Conservation (phyloP, 371 early-diverging fungal genomes). For the Mucor piriformis region DNA sequence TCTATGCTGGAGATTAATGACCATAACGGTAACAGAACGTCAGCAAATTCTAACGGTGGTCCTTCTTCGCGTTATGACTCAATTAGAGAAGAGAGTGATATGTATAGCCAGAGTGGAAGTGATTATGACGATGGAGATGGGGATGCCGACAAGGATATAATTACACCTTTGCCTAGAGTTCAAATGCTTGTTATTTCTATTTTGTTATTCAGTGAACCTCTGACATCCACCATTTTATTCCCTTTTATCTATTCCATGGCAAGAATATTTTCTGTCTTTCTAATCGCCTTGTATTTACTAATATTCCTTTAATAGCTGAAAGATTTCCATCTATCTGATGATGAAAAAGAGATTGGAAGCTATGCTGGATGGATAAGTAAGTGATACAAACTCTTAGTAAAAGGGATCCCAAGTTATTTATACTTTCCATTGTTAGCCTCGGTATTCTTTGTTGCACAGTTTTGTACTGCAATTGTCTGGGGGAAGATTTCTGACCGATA, state of each 20-base stretch:
- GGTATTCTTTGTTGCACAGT: constrained; percentile 60
- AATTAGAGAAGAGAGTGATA: neutral
- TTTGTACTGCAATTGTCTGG: constrained; percentile 59
- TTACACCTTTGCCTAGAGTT: constrained; percentile 26
- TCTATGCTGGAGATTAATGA: neutral
- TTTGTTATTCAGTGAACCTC: constrained; percentile 66
- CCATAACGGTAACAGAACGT: neutral
- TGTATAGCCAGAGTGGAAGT: neutral
- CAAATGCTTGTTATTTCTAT: constrained; percentile 61
- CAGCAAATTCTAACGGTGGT: neutral
- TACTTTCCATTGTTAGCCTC: constrained; percentile 32
- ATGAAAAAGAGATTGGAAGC: constrained; percentile 65
- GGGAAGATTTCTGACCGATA: constrained; percentile 61
- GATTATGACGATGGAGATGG: too few species aligned
- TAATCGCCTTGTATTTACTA: constrained; percentile 6
- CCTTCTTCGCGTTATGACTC: constrained; percentile 5
- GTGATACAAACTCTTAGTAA: neutral
- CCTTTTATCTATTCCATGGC: constrained; percentile 72
- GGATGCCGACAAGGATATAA: neutral
- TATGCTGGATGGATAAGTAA: constrained; percentile 71
- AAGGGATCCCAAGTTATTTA: neutral
- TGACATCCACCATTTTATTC: constrained; percentile 67
- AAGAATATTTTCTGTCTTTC: constrained; percentile 1
- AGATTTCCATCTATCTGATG: constrained; percentile 63
- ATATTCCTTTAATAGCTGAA: constrained; percentile 39